Conservation (phyloP, 2,329 filamentous ascomycete genomes). For the Parastagonospora avenae region DNA sequence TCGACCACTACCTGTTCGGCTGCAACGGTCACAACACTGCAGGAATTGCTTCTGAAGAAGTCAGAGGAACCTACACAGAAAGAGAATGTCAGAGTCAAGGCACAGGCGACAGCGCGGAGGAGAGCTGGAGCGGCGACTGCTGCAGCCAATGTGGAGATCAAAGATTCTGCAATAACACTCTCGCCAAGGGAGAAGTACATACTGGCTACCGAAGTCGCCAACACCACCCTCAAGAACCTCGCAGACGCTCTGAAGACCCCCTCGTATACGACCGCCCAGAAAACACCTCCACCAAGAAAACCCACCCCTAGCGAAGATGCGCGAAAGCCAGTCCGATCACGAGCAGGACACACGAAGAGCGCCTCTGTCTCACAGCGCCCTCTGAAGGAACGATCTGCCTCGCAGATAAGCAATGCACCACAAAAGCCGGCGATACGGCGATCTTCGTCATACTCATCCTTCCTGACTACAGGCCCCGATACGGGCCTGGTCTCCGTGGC, state of each 20-base stretch:
- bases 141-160: constrained; percentile 41
- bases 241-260: constrained; percentile 66
- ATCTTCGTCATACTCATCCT: constrained; percentile 45
- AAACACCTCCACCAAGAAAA: constrained; percentile 24
- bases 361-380: constrained; percentile 60
- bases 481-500: constrained; percentile 59
- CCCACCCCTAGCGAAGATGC: constrained; percentile 31
- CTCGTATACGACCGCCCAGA: constrained; percentile 15
- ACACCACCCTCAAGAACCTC: constrained; percentile 70
- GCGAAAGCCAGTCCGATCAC: constrained; percentile 26
- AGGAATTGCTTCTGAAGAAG: constrained; percentile 48
- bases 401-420: constrained; percentile 64
- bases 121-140: constrained; percentile 39
- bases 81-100: constrained; percentile 39
- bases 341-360: constrained; percentile 19
- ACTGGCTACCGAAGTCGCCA: constrained; percentile 75
- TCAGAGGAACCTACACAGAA: constrained; percentile 42
- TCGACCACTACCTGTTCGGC: constrained; percentile 57
- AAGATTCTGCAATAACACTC: constrained; percentile 46
- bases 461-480: constrained; percentile 31
- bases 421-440: constrained; percentile 42
- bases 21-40: constrained; percentile 53
- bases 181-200: constrained; percentile 66
- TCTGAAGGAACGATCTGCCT: constrained; percentile 65
- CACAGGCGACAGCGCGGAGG: constrained; percentile 26